A percentile compares a stretch with the other conserved stretches of the same genome.
Conservation (phyloP, 1,139 yeast genomes). For the Martiniozyma asiatica region DNA sequence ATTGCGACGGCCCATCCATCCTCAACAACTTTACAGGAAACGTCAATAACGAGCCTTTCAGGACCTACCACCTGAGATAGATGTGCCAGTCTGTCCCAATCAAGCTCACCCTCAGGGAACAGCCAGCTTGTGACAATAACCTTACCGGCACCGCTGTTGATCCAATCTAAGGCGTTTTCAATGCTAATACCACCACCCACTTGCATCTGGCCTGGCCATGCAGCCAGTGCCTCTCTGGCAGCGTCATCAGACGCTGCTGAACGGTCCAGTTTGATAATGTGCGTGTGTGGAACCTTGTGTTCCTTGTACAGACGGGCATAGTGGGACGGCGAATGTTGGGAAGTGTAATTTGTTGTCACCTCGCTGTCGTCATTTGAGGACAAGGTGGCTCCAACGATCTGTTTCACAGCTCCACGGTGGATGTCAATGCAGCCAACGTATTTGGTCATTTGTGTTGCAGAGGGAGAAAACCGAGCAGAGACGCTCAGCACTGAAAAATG, state of each 20-base stretch:
- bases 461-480: too few species aligned
- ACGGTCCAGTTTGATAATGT: slow-evolving; percentile 84
- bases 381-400: slow-evolving; percentile 90
- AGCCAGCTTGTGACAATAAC: slow-evolving; percentile 91
- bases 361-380: slow-evolving; percentile 35
- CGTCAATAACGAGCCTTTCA: slow-evolving; percentile 68
- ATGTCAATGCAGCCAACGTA: slow-evolving; percentile 94
- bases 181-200: slow-evolving; percentile 87
- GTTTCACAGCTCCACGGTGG: slow-evolving; percentile 90
- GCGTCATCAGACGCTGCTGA: slow-evolving; percentile 67
- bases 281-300: slow-evolving; percentile 60
- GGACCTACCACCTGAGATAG: slow-evolving; percentile 48
- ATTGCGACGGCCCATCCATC: slow-evolving; percentile 81
- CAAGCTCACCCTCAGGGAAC: slow-evolving; percentile 52
- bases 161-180: slow-evolving; percentile 66
- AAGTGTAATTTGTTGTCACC: slow-evolving; percentile 64
- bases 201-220: slow-evolving; percentile 71
- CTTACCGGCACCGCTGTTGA: slow-evolving; percentile 54
- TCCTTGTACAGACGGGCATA: slow-evolving; percentile 62
- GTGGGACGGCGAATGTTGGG: slow-evolving; percentile 61
- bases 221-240: slow-evolving; percentile 58
- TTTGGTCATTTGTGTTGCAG: slow-evolving; percentile 82
- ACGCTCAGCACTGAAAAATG: too few species aligned
- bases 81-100: slow-evolving; percentile 37
- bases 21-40: slow-evolving; percentile 60